A percentile compares a stretch with the other conserved stretches of the same genome.
phyloP scores from a whole-genome alignment of 176 grass and related monocot genomes.

The Cenchrus purpureus region DNA sequence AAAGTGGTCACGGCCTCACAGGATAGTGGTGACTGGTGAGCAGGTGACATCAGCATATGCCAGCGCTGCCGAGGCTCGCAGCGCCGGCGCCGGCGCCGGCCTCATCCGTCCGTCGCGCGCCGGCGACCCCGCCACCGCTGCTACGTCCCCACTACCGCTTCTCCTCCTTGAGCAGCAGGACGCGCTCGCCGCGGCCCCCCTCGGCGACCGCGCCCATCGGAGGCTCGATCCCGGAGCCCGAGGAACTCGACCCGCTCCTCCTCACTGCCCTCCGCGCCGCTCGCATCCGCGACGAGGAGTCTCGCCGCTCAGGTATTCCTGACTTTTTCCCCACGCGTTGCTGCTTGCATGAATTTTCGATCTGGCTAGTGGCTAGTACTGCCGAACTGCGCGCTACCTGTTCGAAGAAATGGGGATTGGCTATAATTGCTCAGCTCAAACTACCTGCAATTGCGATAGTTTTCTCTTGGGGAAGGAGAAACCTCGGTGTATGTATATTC shows the following conservation, averaged over 20 bases:
- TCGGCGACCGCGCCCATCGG: not conserved
- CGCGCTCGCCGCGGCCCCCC: not conserved
- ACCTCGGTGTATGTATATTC: not conserved
- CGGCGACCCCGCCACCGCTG: not conserved
- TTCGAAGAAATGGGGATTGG: conserved; percentile 19
- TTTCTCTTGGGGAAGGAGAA: not conserved
- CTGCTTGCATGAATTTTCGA: not conserved
- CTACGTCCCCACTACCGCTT: not conserved
- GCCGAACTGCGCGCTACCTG: not conserved
- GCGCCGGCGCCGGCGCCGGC: conserved; percentile 2
- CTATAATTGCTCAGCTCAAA: not conserved
- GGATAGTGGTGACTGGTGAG: not conserved
- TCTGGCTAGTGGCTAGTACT: not conserved
- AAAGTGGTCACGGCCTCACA: not conserved
- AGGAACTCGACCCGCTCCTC: conserved; percentile 49
- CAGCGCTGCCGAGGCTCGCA: not conserved
- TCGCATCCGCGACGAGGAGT: conserved; percentile 56
- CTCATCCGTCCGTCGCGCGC: not conserved
- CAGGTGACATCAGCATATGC: conserved; percentile 25
- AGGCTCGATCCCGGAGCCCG: conserved; percentile 10
- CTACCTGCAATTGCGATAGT: not conserved
- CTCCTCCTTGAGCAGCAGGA: not conserved
- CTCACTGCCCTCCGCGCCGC: conserved; percentile 42
- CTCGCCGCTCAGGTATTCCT: conserved; percentile 45
- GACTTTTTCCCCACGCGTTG: not conserved